These are phyloP conservation scores for Cnidoscolus chayamansa DNA, from an alignment of 441 rosid genomes.

Conservation along the genomic window DNA sequence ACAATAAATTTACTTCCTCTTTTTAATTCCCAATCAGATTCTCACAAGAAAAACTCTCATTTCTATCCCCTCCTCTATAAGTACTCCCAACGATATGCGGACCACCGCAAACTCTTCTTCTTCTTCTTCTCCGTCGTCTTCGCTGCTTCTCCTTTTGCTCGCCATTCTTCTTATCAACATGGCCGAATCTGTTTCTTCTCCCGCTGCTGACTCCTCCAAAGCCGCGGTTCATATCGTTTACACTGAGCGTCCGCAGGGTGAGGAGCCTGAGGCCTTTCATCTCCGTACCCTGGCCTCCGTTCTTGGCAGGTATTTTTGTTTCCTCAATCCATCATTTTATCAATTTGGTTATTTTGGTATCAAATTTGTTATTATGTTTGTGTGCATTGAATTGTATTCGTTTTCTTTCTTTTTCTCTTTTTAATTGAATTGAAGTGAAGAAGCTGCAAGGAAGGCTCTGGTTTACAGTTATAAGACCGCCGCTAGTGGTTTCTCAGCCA, in stretches of 20 bases:
- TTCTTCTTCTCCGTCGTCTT: too few relatives aligned
- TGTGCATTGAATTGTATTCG: not conserved
- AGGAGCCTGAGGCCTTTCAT: conserved; percentile 59
- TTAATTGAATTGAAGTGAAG: conserved; percentile 38
- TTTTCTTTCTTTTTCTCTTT: not conserved
- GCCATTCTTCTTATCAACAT: conserved; percentile 31
- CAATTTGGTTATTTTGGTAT: too few relatives aligned
- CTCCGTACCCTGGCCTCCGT: conserved; percentile 66
- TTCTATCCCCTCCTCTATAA: too few relatives aligned
- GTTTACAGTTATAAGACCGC: conserved; percentile 71
- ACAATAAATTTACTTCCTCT: too few relatives aligned
- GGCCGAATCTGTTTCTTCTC: conserved; percentile 42
- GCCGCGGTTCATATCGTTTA: conserved; percentile 72
- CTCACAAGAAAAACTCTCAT: too few relatives aligned
- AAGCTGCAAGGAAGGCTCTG: conserved; percentile 67
- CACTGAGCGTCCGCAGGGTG: conserved; percentile 57
- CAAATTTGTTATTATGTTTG: too few relatives aligned
- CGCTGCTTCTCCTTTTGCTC: conserved; percentile 3
- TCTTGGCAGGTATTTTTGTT: conserved; percentile 54
- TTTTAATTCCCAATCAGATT: too few relatives aligned
- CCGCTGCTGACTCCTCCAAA: conserved; percentile 21
- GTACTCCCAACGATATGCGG: too few relatives aligned
- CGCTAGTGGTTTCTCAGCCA: conserved; percentile 81
- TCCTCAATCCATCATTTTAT: too few relatives aligned
- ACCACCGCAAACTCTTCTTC: not conserved